Base-by-base conservation (phyloP, 345 rosid species). In the Anacardium occidentale region DNA sequence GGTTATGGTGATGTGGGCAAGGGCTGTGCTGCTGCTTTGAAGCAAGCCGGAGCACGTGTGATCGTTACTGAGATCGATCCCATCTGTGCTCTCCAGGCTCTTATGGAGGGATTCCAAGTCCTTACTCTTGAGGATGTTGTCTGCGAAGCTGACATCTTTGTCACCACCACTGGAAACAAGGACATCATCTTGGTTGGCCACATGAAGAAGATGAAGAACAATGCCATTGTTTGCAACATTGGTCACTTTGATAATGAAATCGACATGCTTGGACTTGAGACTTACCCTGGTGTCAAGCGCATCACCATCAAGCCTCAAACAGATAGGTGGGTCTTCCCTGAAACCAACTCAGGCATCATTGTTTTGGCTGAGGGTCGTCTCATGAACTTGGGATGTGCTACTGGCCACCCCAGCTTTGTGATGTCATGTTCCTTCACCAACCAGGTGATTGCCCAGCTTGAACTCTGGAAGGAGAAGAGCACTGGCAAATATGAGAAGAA, bases 341-440 rank as follows among this genome's bases (percentile, higher is more conserved):
- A 84, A 5, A 88, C 91, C 65, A 88, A 84, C 37, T 26, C 82
- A 0, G 96, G 96, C 44, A 75, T 88, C 86, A 85, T 90, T 47
- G 80, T 88, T 34, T 71, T 88, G 56, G 91, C 88, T 0, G 86
- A 66, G 78, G 91, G 96, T n/a, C 93, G 89, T 37, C 75, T 87
- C 65, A 87, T 88, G 90, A 90, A 88, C 78, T 75, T 88, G 88
- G 89, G 93, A 25, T 88, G 93, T 29, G 91, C 91, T 7, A 88
- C 93, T 2, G 93, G 96, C 10, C 96, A 90, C 62, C 91, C 93
- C 10, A 88, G 96, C 78, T 90, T 90, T 12, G 93, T 87, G 77
- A 88, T 90, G 91, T 90, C 96, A 0, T 85, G 87, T 77, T 80
- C 58, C 82, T 83, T 11, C 78, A 82, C 82, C 77, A 83, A 90